These are phyloP conservation scores for Lentinula sp. DNA, from an alignment of 768 basidiomycete species.

Conservation along the genomic window DNA sequence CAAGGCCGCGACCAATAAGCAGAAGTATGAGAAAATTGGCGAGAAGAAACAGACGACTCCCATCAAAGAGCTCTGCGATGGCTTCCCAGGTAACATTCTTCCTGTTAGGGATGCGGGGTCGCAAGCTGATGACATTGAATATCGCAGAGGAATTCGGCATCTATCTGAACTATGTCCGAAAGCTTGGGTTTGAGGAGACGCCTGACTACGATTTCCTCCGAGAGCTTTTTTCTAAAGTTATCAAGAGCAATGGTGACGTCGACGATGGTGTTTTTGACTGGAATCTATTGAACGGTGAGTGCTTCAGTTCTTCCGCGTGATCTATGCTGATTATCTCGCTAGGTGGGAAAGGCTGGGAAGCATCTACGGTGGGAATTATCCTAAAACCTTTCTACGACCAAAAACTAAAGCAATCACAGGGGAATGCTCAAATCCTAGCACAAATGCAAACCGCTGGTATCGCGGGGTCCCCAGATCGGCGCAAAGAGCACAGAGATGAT, in stretches of 20 bases:
- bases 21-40: slow-evolving; percentile 99
- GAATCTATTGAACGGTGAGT: slow-evolving; percentile 82
- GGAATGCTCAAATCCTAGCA: slow-evolving; percentile 58
- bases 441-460: slow-evolving; percentile 55
- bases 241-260: slow-evolving; percentile 84
- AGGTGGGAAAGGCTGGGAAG: slow-evolving; percentile 96
- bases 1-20: slow-evolving; percentile 99
- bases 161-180: slow-evolving; percentile 98
- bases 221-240: slow-evolving; percentile 89
- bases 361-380: slow-evolving; percentile 51
- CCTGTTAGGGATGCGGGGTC: background rate
- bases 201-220: slow-evolving; percentile 98
- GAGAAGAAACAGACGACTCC: slow-evolving; percentile 99
- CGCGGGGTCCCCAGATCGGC: slow-evolving; percentile 48
- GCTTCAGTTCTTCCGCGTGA: background rate
- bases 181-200: slow-evolving; percentile 97
- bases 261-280: slow-evolving; percentile 97
- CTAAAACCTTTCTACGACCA: background rate
- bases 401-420: slow-evolving; percentile 25
- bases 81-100: slow-evolving; percentile 71
- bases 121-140: background rate
- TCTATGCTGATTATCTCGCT: slow-evolving; percentile 4
- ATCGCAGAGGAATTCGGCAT: slow-evolving; percentile 91
- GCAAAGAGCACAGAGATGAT: slow-evolving; percentile 60
- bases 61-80: slow-evolving; percentile 95